Evolutionary conservation across 2,329 filamentous ascomycete species (phyloP), one percentile per base, ranked within the genome.

Genomic region (Pseudogymnoascus pannorum): DNA sequence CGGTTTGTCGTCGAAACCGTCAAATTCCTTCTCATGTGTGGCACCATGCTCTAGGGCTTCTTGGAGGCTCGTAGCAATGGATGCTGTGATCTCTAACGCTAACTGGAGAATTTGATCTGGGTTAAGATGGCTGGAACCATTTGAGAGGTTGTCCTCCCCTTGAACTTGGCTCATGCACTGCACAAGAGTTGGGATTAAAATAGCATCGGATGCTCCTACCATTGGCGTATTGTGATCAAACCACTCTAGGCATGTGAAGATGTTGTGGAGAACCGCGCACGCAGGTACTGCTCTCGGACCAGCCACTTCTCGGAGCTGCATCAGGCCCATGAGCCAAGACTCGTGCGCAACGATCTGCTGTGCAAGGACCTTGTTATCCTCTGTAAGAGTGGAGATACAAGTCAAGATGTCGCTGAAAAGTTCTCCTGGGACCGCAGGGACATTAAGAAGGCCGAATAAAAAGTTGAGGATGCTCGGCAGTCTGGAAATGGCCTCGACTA

Each of bases 181-280:
- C 6, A 71, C 66, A 26, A 85, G 71, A 6, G 72, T 73, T 2
- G 79, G 76, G 26, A 85, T 74, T 20, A 84, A 73, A 2, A 74
- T 66, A 24, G 80, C 80, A 66, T 85, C 81, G 2, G 77, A 81
- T 8, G 77, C 76, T 12, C 76, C 77, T 44, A 78, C 76, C 60
- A 75, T 75, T 2, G 79, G 78, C 2, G 77, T 78, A 44, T 75
- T 79, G 62, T 77, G 73, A 60, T 83, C 81, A 31, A 78, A 77
- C 80, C 80, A 83, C 61, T 78, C 73, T 66, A 82, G 76, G 2
- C 77, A 74, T 5, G 78, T 72, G 68, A 85, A 87, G 35, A 87
- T 72, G 64, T 87, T 87, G 70, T 88, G 85, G 11, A 88, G 76
- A 20, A 86, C 76, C 12, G 82, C 81, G 58, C 84, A 87, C 6